Evolutionary conservation across 768 basidiomycete genomes (phyloP).

Genomic region (Auricularia sp.): DNA sequence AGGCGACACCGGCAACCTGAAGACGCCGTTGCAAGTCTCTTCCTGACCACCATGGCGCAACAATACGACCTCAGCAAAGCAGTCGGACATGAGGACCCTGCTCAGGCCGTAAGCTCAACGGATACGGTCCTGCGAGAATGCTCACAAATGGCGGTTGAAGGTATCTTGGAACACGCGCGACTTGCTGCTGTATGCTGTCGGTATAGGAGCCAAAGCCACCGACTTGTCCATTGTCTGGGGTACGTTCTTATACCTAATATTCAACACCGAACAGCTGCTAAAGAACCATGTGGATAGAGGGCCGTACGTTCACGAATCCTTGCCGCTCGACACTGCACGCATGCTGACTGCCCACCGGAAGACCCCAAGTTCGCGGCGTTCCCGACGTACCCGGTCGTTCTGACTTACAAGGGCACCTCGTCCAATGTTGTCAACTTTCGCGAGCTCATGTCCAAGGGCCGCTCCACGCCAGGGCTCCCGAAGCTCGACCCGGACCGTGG

Average conservation of each 20-base stretch:
- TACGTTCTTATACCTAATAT: constrained; percentile 15
- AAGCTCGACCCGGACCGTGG: constrained; percentile 57
- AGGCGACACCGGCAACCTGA: neutral
- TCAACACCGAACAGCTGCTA: neutral
- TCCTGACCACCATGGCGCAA: neutral
- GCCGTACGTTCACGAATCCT: neutral
- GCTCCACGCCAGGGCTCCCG: constrained; percentile 49
- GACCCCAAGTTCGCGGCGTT: constrained; percentile 64
- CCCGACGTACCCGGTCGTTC: constrained; percentile 79
- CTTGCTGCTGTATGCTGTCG: constrained; percentile 66
- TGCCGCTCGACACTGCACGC: neutral
- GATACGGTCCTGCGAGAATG: neutral
- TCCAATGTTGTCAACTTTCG: constrained; percentile 63
- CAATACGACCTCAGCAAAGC: constrained; percentile 49
- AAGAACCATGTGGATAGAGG: neutral
- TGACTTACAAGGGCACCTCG: constrained; percentile 52
- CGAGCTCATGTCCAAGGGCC: constrained; percentile 29
- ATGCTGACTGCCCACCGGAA: constrained; percentile 16
- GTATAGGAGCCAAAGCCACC: constrained; percentile 71
- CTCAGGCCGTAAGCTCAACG: constrained; percentile 37
- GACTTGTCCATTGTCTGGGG: constrained; percentile 68
- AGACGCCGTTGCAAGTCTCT: neutral
- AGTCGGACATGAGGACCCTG: constrained; percentile 45
- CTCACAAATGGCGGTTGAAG: constrained; percentile 24
- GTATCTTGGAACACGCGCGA: constrained; percentile 82